Conservation (phyloP, 352 stramenopile genomes). For the Pythium myriotylum region DNA sequence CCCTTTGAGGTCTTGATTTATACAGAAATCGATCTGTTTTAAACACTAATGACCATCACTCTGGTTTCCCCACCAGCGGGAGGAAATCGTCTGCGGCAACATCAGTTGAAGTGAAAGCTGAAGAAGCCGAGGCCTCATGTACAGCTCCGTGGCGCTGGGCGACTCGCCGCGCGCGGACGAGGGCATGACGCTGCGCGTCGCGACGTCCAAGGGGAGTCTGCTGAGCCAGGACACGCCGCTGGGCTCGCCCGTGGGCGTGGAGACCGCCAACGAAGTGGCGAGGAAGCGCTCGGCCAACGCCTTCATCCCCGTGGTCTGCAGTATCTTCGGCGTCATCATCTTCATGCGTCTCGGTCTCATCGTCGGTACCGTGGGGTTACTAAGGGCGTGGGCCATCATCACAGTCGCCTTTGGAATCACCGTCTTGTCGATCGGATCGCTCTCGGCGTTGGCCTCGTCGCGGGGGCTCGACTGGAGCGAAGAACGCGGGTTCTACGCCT, state of each 20-base stretch:
- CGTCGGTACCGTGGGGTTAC: slow-evolving; percentile 39
- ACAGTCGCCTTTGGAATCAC: slow-evolving; percentile 40
- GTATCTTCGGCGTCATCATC: slow-evolving; percentile 58
- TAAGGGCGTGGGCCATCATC: slow-evolving; percentile 31
- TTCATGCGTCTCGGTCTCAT: slow-evolving; percentile 53
- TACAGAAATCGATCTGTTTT: background rate
- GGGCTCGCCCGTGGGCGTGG: slow-evolving; percentile 23
- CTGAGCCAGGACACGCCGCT: slow-evolving; percentile 4
- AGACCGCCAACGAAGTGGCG: slow-evolving; percentile 26
- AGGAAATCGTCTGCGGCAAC: no score
- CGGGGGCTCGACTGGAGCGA: background rate
- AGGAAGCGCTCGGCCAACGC: slow-evolving; percentile 27
- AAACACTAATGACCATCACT: slow-evolving; percentile 14
- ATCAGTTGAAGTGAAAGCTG: slow-evolving; percentile 6
- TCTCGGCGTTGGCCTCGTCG: slow-evolving; percentile 46
- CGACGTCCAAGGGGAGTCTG: background rate
- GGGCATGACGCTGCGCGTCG: slow-evolving; percentile 5
- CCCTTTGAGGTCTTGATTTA: slow-evolving; percentile 1
- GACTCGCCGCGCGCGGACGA: slow-evolving; percentile 1
- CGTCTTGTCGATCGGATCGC: slow-evolving; percentile 50
- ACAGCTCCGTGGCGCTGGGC: slow-evolving; percentile 17
- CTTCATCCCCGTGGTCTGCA: slow-evolving; percentile 51
- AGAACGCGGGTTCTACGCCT: slow-evolving; percentile 31
- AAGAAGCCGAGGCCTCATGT: slow-evolving; percentile 14
- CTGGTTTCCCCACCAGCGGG: background rate